Base-by-base conservation (phyloP, 352 stramenopile genomes). In the Phytophthora lateralis region DNA sequence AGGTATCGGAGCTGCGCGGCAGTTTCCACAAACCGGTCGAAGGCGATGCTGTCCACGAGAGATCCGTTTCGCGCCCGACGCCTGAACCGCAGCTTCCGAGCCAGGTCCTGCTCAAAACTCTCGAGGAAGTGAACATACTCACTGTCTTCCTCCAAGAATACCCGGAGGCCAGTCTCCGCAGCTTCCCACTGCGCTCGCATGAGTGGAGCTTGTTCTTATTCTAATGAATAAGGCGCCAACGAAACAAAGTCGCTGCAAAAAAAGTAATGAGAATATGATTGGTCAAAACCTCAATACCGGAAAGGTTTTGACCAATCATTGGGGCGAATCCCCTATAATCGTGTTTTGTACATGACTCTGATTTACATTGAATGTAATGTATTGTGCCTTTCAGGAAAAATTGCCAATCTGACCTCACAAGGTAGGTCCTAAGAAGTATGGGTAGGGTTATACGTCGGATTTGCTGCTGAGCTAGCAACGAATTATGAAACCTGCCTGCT, bases 61-160 rank as follows among this genome's bases (percentile, higher is more conserved):
- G 37, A 32, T 52, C 52, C 66, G 9, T 30, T 32, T 45, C 29
- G 50, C 15, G 29, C 55, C 12, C 37, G 52, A 34, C 42, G 35
- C 1, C 37, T 15, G 24, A 79, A 76, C 1, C 66, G 58, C 32
- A 79, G 34, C 20, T 54, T 75, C 14, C 42, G 55, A 29, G 55
- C 41, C n/a, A 74, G 20, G 2, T 55, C 14, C 8, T 43, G 42
- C 14, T 74, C 59, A n/a, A 73, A 14, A 20, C 24, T 56, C 12
- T 56, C 48, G 11, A 79, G 38, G 32, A 76, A 74, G n/a, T 41
- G 47, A 21, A 61, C 49, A 32, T 63, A 79, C 8, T 56, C 48
- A 15, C 34, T 43, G 42, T 79, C 71, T 44, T 73, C 63, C 14
- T 73, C 63, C 44, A 79, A 57, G 45, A 74, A 69, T 27, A 59